Conservation (phyloP, 2,329 filamentous ascomycete genomes). For the Alternaria panax region DNA sequence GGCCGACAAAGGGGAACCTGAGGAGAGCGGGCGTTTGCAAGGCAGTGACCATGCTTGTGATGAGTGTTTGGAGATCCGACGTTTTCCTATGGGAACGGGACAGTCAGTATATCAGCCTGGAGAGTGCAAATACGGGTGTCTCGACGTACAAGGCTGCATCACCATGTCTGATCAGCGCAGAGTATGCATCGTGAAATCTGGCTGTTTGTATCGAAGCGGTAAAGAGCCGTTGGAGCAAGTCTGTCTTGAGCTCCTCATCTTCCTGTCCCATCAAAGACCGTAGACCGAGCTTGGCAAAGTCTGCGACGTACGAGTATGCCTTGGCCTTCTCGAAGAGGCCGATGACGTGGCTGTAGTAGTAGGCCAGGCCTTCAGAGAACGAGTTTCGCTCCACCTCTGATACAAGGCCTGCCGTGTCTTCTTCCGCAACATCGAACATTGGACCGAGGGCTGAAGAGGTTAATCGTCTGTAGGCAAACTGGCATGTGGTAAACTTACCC, state of each 20-base stretch:
- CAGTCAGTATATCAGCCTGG: slow-evolving; percentile 13
- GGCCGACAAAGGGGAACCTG: slow-evolving; percentile 77
- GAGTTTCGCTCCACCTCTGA: slow-evolving; percentile 74
- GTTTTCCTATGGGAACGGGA: slow-evolving; percentile 58
- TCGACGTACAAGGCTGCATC: slow-evolving; percentile 67
- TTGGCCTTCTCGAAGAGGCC: slow-evolving; percentile 80
- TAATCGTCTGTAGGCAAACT: slow-evolving; percentile 13
- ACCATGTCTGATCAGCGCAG: slow-evolving; percentile 75
- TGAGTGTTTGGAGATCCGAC: slow-evolving; percentile 73
- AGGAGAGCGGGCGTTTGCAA: slow-evolving; percentile 61
- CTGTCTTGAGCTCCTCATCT: slow-evolving; percentile 44
- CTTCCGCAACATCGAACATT: slow-evolving; percentile 46
- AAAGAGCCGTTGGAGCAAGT: slow-evolving; percentile 82
- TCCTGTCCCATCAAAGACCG: slow-evolving; percentile 36
- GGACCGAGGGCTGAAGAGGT: slow-evolving; percentile 39
- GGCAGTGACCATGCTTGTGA: slow-evolving; percentile 50
- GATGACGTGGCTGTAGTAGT: slow-evolving; percentile 87
- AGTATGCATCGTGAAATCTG: slow-evolving; percentile 83
- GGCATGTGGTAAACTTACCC: slow-evolving; percentile 62
- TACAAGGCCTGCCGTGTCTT: slow-evolving; percentile 65
- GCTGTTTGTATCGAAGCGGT: slow-evolving; percentile 79
- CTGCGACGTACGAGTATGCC: slow-evolving; percentile 79
- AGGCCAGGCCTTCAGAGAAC: slow-evolving; percentile 76
- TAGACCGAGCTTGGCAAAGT: slow-evolving; percentile 80
- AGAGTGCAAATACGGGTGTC: neutral